phyloP scores from a whole-genome alignment of 768 basidiomycete species.

The Lactarius tabidus region DNA sequence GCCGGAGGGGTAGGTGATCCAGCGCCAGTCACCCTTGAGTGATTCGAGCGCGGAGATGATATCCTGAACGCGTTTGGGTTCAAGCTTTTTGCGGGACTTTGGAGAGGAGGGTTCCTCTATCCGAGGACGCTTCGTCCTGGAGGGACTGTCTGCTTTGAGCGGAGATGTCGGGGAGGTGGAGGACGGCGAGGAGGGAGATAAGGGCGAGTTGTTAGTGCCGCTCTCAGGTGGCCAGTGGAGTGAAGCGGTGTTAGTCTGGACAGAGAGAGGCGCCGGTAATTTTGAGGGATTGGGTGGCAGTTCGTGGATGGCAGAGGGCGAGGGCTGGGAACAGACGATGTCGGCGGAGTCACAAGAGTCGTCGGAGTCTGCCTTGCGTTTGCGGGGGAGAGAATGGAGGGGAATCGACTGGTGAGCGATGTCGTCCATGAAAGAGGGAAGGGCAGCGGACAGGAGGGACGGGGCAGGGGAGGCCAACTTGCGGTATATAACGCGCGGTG shows the following conservation, averaged over 20 bases:
- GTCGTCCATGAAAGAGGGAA: conserved; percentile 51
- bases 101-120: conserved; percentile 21
- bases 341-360: conserved; percentile 28
- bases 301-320: conserved; percentile 10
- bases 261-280: conserved; percentile 20
- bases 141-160: conserved; percentile 22
- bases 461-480: background rate
- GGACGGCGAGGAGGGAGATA: conserved; percentile 12
- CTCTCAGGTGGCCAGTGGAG: conserved; percentile 17
- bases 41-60: conserved; percentile 24
- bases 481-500: conserved; percentile 37
- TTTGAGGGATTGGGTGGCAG: conserved; percentile 20
- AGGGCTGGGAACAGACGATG: conserved; percentile 17
- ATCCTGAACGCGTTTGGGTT: conserved; percentile 21
- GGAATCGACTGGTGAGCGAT: conserved; percentile 49
- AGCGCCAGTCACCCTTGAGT: conserved; percentile 26
- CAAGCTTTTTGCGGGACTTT: conserved; percentile 20
- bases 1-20: conserved; percentile 25
- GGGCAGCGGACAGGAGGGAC: conserved; percentile 33
- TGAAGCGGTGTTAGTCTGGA: conserved; percentile 20
- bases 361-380: conserved; percentile 63
- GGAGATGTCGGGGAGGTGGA: conserved; percentile 9
- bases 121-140: conserved; percentile 25
- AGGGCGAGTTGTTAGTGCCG: conserved; percentile 10
- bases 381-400: conserved; percentile 48